Percentiles rank a stretch among this genome's conserved stretches.
These are phyloP conservation scores for Mycena olivaceomarginata DNA, from an alignment of 768 basidiomycete species.

Conservation along the genomic window DNA sequence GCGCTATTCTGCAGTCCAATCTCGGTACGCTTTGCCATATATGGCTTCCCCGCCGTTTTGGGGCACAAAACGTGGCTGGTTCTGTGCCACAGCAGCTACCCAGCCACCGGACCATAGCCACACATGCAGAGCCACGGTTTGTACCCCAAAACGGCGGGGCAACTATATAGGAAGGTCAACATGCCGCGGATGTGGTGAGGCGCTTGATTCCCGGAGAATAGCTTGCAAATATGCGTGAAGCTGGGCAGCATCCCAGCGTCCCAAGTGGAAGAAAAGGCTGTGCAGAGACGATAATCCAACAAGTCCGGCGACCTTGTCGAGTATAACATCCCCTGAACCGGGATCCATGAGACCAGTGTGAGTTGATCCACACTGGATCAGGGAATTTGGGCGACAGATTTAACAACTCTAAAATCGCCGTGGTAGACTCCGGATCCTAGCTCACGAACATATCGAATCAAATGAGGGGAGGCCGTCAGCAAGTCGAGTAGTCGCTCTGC, in stretches of 20 bases:
- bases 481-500: conserved; percentile 21
- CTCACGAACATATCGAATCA: conserved; percentile 23
- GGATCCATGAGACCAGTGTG: conserved; percentile 17
- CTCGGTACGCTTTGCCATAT: too few species aligned
- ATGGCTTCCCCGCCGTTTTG: too few species aligned
- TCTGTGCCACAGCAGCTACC: too few species aligned
- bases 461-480: conserved; percentile 19
- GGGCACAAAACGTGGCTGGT: too few species aligned
- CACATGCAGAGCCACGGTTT: too few species aligned
- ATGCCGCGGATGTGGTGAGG: background rate
- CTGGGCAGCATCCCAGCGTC: conserved; percentile 1
- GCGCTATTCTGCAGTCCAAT: too few species aligned
- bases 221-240: background rate
- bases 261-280: background rate
- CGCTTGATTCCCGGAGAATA: conserved; percentile 1
- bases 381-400: conserved; percentile 15
- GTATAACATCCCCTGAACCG: conserved; percentile 1
- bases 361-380: conserved; percentile 16
- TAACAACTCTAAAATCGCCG: conserved; percentile 12
- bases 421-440: conserved; percentile 13
- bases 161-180: too few species aligned
- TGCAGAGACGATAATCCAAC: background rate
- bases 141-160: too few species aligned
- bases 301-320: background rate
- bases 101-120: too few species aligned